Base-by-base conservation (phyloP, 2,329 filamentous ascomycete species). In the Penicillium sp. region DNA sequence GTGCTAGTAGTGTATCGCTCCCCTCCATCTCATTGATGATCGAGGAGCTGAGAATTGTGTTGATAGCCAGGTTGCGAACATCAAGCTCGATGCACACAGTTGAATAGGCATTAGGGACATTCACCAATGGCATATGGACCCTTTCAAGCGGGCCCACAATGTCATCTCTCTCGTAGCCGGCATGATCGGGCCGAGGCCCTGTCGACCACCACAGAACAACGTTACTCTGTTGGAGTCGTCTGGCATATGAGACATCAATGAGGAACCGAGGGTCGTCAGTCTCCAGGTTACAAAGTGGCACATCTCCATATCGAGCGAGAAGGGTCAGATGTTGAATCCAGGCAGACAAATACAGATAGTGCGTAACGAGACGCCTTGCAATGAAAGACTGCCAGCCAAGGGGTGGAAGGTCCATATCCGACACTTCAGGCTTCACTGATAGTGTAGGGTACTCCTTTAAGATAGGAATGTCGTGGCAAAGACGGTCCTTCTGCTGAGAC, bases 121-220 rank as follows among this genome's bases (percentile, higher is more conserved):
- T 98, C 62, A 95, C 80, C 10, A 84, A 84, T 1, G 93, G 91
- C 88, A 97, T 94, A 43, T 87, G 83, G 10, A 95, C 86, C 8
- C 78, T 85, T 51, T 98, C 91, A 18, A 97, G 76, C 2, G 86
- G 79, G 0, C 86, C 86, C 0, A 86, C 70, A 15, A 96, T 79
- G 63, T 97, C 88, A 57, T 99, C 94, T 47, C 84, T 86, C 63
- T 99, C 93, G 62, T 96, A 89, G 0, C 93, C 93, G 31, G 89
- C 93, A 66, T 99, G 93, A 61, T 99, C 93, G 1, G 94, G 93
- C 36, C 85, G 81, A 0, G 91, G 81, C 5, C 84, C 83, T 7
- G 80, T 76, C 13, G 91, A 97, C 93, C 93, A 99, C 93, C 93
- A 99, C 5, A 99, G 73, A 4, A 98, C 86, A 1, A 98, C 87